These are phyloP conservation scores for Claviceps sp. DNA, from an alignment of 2,329 filamentous ascomycete species.

Conservation along the genomic window DNA sequence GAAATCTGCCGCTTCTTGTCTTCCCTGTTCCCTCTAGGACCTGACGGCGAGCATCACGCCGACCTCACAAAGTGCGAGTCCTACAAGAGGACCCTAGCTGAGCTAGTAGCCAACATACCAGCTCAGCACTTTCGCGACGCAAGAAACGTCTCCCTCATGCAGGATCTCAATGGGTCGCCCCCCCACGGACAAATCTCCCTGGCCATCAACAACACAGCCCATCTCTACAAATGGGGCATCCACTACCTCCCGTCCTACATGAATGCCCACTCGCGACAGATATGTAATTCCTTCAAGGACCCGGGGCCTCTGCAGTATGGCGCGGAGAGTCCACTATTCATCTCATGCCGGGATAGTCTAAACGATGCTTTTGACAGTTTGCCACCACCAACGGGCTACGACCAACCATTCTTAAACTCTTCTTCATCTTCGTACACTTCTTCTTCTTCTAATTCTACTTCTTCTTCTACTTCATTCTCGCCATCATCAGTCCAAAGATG, in stretches of 20 bases:
- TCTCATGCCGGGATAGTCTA: constrained; percentile 32
- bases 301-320: constrained; percentile 43
- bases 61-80: constrained; percentile 9
- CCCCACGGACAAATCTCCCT: constrained; percentile 36
- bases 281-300: constrained; percentile 51
- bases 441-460: too few species aligned
- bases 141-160: constrained; percentile 31
- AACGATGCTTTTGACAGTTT: constrained; percentile 35
- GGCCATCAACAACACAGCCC: constrained; percentile 25
- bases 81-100: constrained; percentile 15
- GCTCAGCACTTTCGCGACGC: constrained; percentile 18
- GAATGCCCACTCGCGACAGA: constrained; percentile 41
- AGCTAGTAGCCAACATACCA: neutral
- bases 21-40: constrained; percentile 25
- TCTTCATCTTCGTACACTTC: too few species aligned
- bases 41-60: constrained; percentile 7
- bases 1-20: constrained; percentile 36
- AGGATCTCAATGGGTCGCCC: constrained; percentile 31
- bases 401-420: too few species aligned
- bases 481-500: too few species aligned
- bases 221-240: constrained; percentile 38
- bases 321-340: constrained; percentile 35
- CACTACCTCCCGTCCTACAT: constrained; percentile 46
- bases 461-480: too few species aligned
- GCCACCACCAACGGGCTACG: constrained; percentile 21